These are phyloP conservation scores for Coniferiporia sulphurascens DNA, from an alignment of 1,284 basidiomycete genomes.

Conservation along the genomic window DNA sequence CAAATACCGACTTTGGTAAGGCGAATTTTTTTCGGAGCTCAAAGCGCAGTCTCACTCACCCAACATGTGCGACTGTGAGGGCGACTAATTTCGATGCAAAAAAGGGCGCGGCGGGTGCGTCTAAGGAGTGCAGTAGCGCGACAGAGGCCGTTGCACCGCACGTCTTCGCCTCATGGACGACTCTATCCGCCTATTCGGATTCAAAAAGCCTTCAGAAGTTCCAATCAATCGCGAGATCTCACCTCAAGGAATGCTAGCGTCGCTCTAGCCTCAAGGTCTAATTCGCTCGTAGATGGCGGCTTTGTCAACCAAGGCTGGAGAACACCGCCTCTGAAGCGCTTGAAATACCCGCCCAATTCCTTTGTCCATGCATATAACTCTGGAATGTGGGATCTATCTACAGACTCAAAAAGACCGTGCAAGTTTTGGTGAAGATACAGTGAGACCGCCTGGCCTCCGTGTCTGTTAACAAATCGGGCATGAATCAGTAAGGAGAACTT, in stretches of 20 bases:
- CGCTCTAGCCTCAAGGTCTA: conserved; percentile 81
- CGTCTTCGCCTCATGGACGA: conserved; percentile 52
- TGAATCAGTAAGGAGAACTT: conserved; percentile 23
- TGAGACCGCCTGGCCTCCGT: conserved; percentile 76
- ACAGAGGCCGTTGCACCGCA: conserved; percentile 91
- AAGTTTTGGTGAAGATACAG: conserved; percentile 76
- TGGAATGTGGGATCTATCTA: conserved; percentile 60
- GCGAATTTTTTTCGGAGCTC: not conserved
- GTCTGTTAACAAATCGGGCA: conserved; percentile 37
- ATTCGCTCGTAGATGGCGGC: conserved; percentile 37
- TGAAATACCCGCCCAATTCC: conserved; percentile 83
- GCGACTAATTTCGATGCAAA: conserved; percentile 67
- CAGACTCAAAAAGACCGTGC: conserved; percentile 75
- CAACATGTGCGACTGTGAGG: conserved; percentile 89
- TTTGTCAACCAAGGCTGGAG: conserved; percentile 62
- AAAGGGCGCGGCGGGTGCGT: conserved; percentile 70
- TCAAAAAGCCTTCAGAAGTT: conserved; percentile 2
- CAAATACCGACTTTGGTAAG: conserved; percentile 10
- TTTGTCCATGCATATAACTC: conserved; percentile 76
- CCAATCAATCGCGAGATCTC: conserved; percentile 21
- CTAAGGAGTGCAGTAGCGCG: conserved; percentile 82
- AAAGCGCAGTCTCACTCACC: conserved; percentile 44
- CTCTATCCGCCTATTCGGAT: conserved; percentile 51
- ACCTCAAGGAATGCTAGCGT: conserved; percentile 86
- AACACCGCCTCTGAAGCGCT: conserved; percentile 77